phyloP scores from a whole-genome alignment of 495 filamentous ascomycete genomes.

The Hypoxylon lenormandii region DNA sequence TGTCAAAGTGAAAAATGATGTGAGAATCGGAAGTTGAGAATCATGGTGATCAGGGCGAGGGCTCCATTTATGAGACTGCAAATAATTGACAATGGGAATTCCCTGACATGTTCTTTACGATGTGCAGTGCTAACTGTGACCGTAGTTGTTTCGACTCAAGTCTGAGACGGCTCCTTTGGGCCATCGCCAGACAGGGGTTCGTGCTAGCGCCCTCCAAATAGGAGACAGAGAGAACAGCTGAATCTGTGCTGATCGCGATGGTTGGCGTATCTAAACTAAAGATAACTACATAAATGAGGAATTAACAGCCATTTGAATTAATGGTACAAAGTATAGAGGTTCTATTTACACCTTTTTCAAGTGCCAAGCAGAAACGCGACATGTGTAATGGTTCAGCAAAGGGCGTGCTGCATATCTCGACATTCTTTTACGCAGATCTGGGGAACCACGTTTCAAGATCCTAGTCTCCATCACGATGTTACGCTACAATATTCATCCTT shows the following conservation, averaged over 20 bases:
- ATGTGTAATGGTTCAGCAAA: neutral
- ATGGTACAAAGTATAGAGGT: neutral
- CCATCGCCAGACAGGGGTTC: slow-evolving; percentile 13
- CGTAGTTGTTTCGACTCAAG: slow-evolving; percentile 38
- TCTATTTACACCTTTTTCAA: neutral
- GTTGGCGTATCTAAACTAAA: neutral
- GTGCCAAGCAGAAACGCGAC: neutral
- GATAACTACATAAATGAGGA: neutral
- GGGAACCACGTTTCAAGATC: slow-evolving; percentile 33
- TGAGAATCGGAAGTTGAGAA: slow-evolving; percentile 25
- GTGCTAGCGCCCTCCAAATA: slow-evolving; percentile 12
- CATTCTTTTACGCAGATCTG: neutral
- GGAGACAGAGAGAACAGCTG: neutral
- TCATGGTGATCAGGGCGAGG: slow-evolving; percentile 24
- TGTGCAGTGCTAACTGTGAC: slow-evolving; percentile 26
- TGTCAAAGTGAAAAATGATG: slow-evolving; percentile 1
- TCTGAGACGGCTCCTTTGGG: slow-evolving; percentile 28
- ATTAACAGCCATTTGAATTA: neutral
- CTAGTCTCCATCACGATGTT: slow-evolving; percentile 22
- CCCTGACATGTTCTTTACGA: slow-evolving; percentile 8
- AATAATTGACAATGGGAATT: slow-evolving; percentile 1
- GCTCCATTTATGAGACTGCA: slow-evolving; percentile 17
- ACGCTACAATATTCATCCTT: neutral
- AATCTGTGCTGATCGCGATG: neutral
- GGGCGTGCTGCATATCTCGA: neutral